Percentiles rank a stretch among this genome's conserved stretches.
phyloP scores from a whole-genome alignment of 768 basidiomycete genomes.

The Mycena metata region DNA sequence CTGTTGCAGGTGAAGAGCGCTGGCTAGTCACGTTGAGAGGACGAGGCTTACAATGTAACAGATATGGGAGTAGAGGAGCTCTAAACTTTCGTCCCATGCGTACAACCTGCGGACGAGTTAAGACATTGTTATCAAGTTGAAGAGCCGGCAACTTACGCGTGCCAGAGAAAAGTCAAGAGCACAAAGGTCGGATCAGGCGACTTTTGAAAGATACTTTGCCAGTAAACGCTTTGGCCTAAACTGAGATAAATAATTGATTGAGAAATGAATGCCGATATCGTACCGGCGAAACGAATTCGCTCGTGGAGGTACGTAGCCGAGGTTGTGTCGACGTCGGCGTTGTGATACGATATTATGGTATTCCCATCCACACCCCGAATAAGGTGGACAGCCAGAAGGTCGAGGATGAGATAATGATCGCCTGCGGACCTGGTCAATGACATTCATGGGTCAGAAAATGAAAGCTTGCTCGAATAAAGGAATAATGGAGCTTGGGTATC shows the following conservation, averaged over 20 bases:
- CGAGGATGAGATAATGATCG: conserved; percentile 54
- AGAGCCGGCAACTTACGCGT: conserved; percentile 48
- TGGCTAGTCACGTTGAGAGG: background rate
- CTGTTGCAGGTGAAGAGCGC: conserved; percentile 43
- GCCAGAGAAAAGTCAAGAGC: conserved; percentile 68
- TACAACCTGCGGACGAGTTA: conserved; percentile 51
- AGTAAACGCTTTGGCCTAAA: conserved; percentile 61
- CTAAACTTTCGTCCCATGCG: conserved; percentile 72
- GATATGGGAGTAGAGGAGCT: conserved; percentile 65
- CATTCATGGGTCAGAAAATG: no score
- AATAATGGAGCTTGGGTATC: conserved; percentile 35
- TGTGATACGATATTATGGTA: conserved; percentile 66
- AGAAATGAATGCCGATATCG: background rate
- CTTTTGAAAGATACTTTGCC: conserved; percentile 56
- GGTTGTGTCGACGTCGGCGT: conserved; percentile 54
- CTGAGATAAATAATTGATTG: background rate
- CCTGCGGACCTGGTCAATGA: conserved; percentile 30
- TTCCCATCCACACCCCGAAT: conserved; percentile 59
- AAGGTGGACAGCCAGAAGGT: conserved; percentile 64
- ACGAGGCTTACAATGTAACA: conserved; percentile 57
- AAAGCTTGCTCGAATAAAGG: conserved; percentile 25
- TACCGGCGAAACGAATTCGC: conserved; percentile 63
- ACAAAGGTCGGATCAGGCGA: conserved; percentile 69
- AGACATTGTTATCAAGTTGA: background rate
- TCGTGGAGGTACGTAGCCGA: conserved; percentile 59